These are phyloP conservation scores for Leccinum arenicola DNA, from an alignment of 768 basidiomycete genomes.

Conservation along the genomic window DNA sequence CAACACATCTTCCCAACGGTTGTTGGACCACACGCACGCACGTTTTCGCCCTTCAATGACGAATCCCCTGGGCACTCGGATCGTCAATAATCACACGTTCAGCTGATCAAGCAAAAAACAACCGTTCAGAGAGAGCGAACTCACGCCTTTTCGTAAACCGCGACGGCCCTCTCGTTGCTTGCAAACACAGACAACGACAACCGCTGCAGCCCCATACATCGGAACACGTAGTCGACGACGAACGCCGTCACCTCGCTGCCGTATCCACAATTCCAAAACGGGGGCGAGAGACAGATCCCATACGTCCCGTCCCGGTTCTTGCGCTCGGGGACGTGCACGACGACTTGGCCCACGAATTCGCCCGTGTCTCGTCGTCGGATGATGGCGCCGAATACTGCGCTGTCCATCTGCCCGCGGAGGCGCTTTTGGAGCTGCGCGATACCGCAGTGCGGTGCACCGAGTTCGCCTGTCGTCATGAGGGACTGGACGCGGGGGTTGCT, in stretches of 20 bases:
- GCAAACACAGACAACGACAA: slow-evolving; percentile 40
- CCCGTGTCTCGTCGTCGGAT: slow-evolving; percentile 27
- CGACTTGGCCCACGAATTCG: slow-evolving; percentile 34
- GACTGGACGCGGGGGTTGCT: slow-evolving; percentile 29
- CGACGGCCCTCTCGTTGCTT: slow-evolving; percentile 37
- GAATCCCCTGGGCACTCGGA: slow-evolving; percentile 34
- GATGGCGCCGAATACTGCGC: slow-evolving; percentile 28
- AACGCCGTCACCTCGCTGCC: slow-evolving; percentile 41
- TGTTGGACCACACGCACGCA: slow-evolving; percentile 34
- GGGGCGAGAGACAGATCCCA: slow-evolving; percentile 29
- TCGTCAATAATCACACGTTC: not conserved
- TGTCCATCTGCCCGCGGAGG: slow-evolving; percentile 22
- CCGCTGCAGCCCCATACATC: slow-evolving; percentile 38
- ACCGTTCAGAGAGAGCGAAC: slow-evolving; percentile 13
- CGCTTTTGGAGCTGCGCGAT: slow-evolving; percentile 16
- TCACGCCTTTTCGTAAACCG: slow-evolving; percentile 43
- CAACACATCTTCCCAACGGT: slow-evolving; percentile 38
- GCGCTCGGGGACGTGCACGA: slow-evolving; percentile 24
- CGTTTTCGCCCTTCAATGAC: slow-evolving; percentile 38
- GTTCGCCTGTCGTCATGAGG: slow-evolving; percentile 14
- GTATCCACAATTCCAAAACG: slow-evolving; percentile 40
- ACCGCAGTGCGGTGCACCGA: slow-evolving; percentile 7
- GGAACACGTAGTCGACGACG: slow-evolving; percentile 40
- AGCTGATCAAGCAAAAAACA: not conserved
- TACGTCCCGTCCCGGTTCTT: slow-evolving; percentile 32